Base-by-base conservation (phyloP, 768 basidiomycete species). In the Scleroderma bovista region DNA sequence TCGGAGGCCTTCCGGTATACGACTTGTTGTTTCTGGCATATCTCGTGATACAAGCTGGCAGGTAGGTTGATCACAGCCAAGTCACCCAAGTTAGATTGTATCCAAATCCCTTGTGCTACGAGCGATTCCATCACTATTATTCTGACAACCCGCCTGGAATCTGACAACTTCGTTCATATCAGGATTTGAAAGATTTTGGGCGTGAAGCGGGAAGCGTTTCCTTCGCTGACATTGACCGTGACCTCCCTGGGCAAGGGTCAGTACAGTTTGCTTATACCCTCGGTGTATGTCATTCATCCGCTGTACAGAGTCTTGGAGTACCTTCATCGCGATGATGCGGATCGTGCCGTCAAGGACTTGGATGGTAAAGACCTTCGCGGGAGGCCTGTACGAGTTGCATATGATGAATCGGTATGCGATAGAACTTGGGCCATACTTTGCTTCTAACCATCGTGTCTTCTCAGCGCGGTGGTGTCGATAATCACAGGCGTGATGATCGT, bases 181-280 rank as follows among this genome's bases (percentile, higher is more conserved):
- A 98, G 95, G 95, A 98, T 66, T 74, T 98, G 66, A 98, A 98
- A 71, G 95, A 98, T 65, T 97, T 94, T 54, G 95, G 93, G 58
- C 90, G 95, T 53, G 86, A 92, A 62, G 90, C 89, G 44, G 93
- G 92, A 38, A 88, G 83, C 63, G 92, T 97, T 51, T 90, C 88
- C 17, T 97, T 88, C 60, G 93, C 95, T 37, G 95, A 98, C 63
- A 86, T 98, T 53, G 94, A 98, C 64, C 85, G 92, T 34, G 86
- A 93, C 62, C 66, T 68, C 54, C 82, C 88, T 22, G 88, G 87
- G 29, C 84, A 91, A 75, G 95, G 95, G 94, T 96, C 54, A 54
- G 86, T 68, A 2, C 15, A 48, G 10, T 19, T 12, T 44, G 38
- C 19, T 15, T 31, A 46, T 37, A 22, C 1, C 2, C 4, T 55